Evolutionary conservation across 139 green algal genomes (phyloP).

Genomic region (Spirogloea muscicola): DNA sequence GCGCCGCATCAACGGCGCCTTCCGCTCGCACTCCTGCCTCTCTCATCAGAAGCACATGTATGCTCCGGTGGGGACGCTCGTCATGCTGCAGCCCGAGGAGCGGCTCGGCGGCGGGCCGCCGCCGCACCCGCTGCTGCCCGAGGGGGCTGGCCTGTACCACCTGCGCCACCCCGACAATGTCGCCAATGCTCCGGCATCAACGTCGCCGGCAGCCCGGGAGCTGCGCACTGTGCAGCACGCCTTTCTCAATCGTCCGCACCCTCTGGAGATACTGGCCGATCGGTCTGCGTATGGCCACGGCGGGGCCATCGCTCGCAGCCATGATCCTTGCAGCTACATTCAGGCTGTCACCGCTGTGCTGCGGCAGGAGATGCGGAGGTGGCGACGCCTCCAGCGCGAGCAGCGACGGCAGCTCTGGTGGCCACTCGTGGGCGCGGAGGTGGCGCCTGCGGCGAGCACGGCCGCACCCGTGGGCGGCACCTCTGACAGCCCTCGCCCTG

Average conservation of each 20-base stretch:
- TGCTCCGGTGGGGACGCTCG: slow-evolving; percentile 76
- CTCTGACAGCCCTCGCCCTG: not conserved
- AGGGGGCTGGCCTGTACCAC: slow-evolving; percentile 64
- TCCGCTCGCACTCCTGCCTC: slow-evolving; percentile 76
- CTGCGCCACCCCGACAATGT: slow-evolving; percentile 50
- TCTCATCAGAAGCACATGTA: slow-evolving; percentile 75
- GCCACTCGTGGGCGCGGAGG: slow-evolving; percentile 24
- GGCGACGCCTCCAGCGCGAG: slow-evolving; percentile 4
- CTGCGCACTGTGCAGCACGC: slow-evolving; percentile 38
- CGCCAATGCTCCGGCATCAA: no score
- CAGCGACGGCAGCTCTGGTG: slow-evolving; percentile 32
- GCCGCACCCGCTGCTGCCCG: slow-evolving; percentile 76
- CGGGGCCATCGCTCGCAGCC: slow-evolving; percentile 85
- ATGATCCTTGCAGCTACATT: slow-evolving; percentile 94
- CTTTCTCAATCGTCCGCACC: slow-evolving; percentile 87
- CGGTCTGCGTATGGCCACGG: slow-evolving; percentile 71
- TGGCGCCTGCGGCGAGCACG: not conserved
- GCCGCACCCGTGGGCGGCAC: no score
- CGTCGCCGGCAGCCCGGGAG: no score
- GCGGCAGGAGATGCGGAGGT: not conserved
- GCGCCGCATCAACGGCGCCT: slow-evolving; percentile 55
- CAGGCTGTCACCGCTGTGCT: slow-evolving; percentile 13
- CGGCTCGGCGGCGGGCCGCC: slow-evolving; percentile 49
- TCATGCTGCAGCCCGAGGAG: slow-evolving; percentile 83
- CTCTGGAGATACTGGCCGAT: slow-evolving; percentile 85